A percentile compares a stretch with the other conserved stretches of the same genome.
phyloP scores from a whole-genome alignment of 345 rosid genomes.

The Psidium friedrichsthalianum region DNA sequence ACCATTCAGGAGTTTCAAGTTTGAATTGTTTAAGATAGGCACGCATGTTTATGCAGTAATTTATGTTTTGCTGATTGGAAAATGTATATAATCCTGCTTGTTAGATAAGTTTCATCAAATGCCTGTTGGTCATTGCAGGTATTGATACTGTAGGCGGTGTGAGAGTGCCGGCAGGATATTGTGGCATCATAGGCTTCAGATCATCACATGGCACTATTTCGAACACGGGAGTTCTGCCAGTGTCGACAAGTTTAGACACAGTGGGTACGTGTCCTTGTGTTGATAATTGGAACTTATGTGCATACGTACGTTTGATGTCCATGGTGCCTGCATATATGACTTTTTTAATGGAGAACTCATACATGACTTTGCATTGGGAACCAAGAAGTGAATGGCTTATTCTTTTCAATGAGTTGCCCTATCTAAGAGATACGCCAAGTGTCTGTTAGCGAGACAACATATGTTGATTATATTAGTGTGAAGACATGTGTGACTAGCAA shows the following conservation, averaged over 20 bases:
- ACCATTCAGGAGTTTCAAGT: neutral
- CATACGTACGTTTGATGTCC: neutral
- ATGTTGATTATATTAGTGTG: neutral
- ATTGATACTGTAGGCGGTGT: conserved; percentile 83
- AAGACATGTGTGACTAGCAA: neutral
- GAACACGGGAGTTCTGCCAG: conserved; percentile 46
- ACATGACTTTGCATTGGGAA: neutral
- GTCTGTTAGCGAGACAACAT: neutral
- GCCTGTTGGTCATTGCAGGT: conserved; percentile 31
- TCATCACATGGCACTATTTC: conserved; percentile 67
- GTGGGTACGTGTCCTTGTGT: conserved; percentile 39
- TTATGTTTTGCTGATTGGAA: neutral
- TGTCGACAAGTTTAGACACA: conserved; percentile 71
- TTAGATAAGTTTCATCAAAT: neutral
- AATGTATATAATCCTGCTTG: neutral
- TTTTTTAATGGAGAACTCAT: neutral
- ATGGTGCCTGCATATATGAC: neutral
- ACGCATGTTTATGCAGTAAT: neutral
- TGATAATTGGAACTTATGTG: neutral
- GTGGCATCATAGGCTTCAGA: conserved; percentile 80
- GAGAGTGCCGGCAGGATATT: conserved; percentile 80
- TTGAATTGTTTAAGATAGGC: neutral
- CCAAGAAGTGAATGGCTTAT: neutral
- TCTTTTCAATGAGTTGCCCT: neutral
- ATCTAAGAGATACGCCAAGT: neutral